These are phyloP conservation scores for Magnusiomyces fungicola DNA, from an alignment of 1,139 yeast genomes.

Conservation along the genomic window DNA sequence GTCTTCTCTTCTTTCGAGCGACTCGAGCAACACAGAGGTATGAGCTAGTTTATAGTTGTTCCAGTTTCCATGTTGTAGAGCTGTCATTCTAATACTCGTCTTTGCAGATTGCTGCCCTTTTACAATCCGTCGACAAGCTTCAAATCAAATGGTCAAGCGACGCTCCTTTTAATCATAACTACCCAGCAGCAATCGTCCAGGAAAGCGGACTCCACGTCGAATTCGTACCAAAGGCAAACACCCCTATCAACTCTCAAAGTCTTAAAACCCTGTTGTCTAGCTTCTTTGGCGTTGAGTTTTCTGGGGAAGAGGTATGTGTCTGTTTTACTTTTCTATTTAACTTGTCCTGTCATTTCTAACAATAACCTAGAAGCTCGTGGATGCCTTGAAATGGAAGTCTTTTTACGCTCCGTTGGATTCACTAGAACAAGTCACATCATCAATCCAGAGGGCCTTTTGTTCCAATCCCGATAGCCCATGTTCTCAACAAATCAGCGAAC, in stretches of 20 bases:
- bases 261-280: conserved; percentile 2
- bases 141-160: conserved; percentile 24
- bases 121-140: conserved; percentile 14
- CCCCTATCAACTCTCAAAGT: conserved; percentile 2
- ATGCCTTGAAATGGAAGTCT: conserved; percentile 25
- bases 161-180: conserved; percentile 15
- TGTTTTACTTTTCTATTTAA: no score
- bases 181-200: conserved; percentile 26
- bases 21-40: conserved; percentile 8
- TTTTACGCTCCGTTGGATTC: conserved; percentile 14
- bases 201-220: conserved; percentile 28
- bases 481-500: conserved; percentile 10
- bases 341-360: neutral
- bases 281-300: conserved; percentile 10
- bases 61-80: neutral
- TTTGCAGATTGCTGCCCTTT: neutral
- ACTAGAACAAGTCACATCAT: conserved; percentile 4
- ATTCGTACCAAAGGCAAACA: conserved; percentile 9
- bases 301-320: neutral
- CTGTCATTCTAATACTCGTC: no score
- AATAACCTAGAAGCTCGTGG: conserved; percentile 8
- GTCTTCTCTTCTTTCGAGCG: neutral
- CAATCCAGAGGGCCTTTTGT: neutral
- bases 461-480: conserved; percentile 5
- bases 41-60: neutral